Conservation (phyloP, 1,284 basidiomycete genomes). For the Phlebopus sp. region DNA sequence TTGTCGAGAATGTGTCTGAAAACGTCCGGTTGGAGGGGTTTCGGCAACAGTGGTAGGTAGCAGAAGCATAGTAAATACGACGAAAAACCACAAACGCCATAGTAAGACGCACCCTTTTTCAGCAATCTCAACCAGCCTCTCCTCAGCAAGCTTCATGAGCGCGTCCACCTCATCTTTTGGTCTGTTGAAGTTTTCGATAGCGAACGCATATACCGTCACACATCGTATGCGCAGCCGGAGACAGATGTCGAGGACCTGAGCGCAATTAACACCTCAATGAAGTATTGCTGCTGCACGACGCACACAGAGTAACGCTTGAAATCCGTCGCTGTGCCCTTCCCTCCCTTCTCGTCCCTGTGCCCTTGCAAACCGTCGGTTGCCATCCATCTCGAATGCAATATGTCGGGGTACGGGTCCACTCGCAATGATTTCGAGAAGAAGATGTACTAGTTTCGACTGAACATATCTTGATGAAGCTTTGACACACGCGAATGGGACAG, state of each 20-base stretch:
- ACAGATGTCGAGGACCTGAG: conserved; percentile 81
- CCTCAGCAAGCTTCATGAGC: conserved; percentile 83
- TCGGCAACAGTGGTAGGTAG: background rate
- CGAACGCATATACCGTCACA: conserved; percentile 94
- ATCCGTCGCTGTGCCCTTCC: conserved; percentile 87
- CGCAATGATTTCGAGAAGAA: conserved; percentile 63
- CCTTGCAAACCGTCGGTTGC: conserved; percentile 92
- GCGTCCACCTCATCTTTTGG: conserved; percentile 82
- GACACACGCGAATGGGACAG: conserved; percentile 12
- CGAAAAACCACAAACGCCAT: background rate
- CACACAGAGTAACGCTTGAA: conserved; percentile 78
- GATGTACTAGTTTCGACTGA: conserved; percentile 20
- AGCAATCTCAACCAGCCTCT: conserved; percentile 81
- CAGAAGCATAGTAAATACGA: too few species aligned
- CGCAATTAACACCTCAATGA: background rate
- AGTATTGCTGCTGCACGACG: conserved; percentile 27
- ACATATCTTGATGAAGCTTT: conserved; percentile 15
- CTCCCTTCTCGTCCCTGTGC: conserved; percentile 58
- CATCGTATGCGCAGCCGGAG: conserved; percentile 72
- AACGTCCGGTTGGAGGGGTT: background rate
- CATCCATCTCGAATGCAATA: conserved; percentile 98
- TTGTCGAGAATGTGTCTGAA: conserved; percentile 72
- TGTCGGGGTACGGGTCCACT: conserved; percentile 88
- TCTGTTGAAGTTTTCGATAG: conserved; percentile 98
- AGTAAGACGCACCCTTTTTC: conserved; percentile 67